Base-by-base conservation (phyloP, 108 stramenopile genomes). In the Nitzschia sp. region DNA sequence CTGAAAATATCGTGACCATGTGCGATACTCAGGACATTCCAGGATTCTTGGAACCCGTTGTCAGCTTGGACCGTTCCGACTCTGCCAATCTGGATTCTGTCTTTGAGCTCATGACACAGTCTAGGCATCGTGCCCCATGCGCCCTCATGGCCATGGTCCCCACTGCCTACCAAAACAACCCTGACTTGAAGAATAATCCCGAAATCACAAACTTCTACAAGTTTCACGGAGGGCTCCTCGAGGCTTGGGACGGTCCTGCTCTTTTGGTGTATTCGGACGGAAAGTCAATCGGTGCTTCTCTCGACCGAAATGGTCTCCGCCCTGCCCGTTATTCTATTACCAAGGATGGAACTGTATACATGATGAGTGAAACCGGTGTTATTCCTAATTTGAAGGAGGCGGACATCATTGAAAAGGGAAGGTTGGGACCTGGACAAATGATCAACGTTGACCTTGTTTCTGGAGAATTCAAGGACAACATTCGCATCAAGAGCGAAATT, bases 161-260 rank as follows among this genome's bases (percentile, higher is more conserved):
- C 11, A 93, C 95, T 8, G 94, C 96, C 3, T 91, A 95, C 75
- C 80, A 92, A 80, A 87, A 98, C 68, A 86, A 91, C 50, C 93
- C 93, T 17, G 79, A 82, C 45, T 72, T 96, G 63, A 79, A 77
- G 21, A 77, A 92, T 69, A 89, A 93, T 58, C 91, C 90, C 44
- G 86, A 93, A 59, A 94, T 96, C 72, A 83, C 85, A n/a, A 96
- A 95, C 53, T 98, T 97, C 79, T 97, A 97, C 91, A 92, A 98
- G 68, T 97, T 94, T 80, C 96, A 98, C 65, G 90, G 94, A 41
- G 94, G 94, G 46, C 77, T 97, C 19, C 79, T 96, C 65, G 98
- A 98, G 79, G 95, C 97, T 6, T 98, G 98, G 98, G 98, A 98
- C 69, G 98, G 98, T 19, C 98, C 98, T 29, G 98, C 98, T 32